Percentiles rank a stretch among this genome's conserved stretches.
phyloP scores from a whole-genome alignment of 768 basidiomycete genomes.

The Kwoniella bestiolae region DNA sequence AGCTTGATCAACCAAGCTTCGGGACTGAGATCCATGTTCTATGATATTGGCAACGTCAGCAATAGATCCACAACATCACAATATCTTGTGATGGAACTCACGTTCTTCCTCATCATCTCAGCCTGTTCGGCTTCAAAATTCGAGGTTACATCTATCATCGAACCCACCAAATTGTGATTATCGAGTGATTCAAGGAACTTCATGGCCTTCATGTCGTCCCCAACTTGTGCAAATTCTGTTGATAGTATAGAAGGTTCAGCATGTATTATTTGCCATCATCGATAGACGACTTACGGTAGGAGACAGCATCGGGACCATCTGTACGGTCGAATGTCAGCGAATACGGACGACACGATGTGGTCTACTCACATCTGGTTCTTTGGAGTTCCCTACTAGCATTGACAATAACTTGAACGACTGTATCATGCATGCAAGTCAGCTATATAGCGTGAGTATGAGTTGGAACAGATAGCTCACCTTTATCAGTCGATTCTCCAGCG shows the following conservation, averaged over 20 bases:
- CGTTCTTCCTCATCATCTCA: slow-evolving; percentile 53
- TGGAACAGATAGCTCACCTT: slow-evolving; percentile 10
- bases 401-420: slow-evolving; percentile 53
- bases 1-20: slow-evolving; percentile 55
- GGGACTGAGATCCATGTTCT: slow-evolving; percentile 52
- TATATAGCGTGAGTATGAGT: too few species aligned
- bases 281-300: slow-evolving; percentile 46
- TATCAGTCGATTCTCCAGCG: slow-evolving; percentile 50
- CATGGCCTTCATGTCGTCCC: slow-evolving; percentile 57
- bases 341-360: too few species aligned
- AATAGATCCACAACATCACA: background rate
- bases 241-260: too few species aligned
- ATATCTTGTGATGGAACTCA: slow-evolving; percentile 12
- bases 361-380: slow-evolving; percentile 34
- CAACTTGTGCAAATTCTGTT: slow-evolving; percentile 55
- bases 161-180: slow-evolving; percentile 56
- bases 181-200: slow-evolving; percentile 58
- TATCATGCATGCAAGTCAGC: too few species aligned
- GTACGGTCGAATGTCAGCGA: too few species aligned
- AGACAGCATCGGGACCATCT: slow-evolving; percentile 54
- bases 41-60: background rate
- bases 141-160: slow-evolving; percentile 57
- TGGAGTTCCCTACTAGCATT: slow-evolving; percentile 53
- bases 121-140: slow-evolving; percentile 53
- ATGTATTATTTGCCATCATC: too few species aligned